Evolutionary conservation across 495 filamentous ascomycete species (phyloP), one percentile per base, ranked within the genome.

Genomic region (Penicillium manginii): DNA sequence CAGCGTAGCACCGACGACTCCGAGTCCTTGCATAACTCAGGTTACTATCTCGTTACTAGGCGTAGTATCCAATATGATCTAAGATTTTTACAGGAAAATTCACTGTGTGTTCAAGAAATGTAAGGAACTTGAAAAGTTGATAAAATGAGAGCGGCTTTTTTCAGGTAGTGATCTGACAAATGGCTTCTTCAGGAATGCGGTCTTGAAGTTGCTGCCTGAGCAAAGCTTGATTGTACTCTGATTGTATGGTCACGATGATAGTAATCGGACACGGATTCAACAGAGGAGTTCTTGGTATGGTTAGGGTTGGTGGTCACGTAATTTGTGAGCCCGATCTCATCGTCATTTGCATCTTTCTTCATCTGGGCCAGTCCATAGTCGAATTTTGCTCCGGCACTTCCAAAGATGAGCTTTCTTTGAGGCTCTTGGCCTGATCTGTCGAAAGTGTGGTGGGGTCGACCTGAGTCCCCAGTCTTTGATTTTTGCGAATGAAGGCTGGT

Each of bases 251-350:
- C 37, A 4, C n/a, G 53, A 18, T 10, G 2, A 49, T 29, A 17
- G 21, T 47, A 26, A n/a, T 57, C 54, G 5, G 37, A 54, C 6
- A 54, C 23, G 4, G 52, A 54, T 11, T 21, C 52, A 31, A 31
- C 26, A 5, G 39, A 54, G 21, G 23, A 35, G 21, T 46, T 6
- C 7, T 17, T 45, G 14, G 9, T 31, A 11, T 14, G 15, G 32
- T 46, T 54, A 12, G 8, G 52, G 26, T 42, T 42, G 3, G 11
- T 19, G 14, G 54, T 52, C n/a, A 57, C 40, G 18, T 55, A 50
- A 21, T 50, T 63, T 1, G 60, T 63, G 2, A 37, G 35, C 15
- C 59, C 59, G 18, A 65, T 59, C 32, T 65, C 63, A 31, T 65
- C 63, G 9, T 65, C 59, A 10, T 58, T 47, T 26, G 52, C 61